Percentiles rank a stretch among this genome's conserved stretches.
Evolutionary conservation across 306 rosid species (phyloP).

Genomic region (Psophocarpus tetragonolobus): DNA sequence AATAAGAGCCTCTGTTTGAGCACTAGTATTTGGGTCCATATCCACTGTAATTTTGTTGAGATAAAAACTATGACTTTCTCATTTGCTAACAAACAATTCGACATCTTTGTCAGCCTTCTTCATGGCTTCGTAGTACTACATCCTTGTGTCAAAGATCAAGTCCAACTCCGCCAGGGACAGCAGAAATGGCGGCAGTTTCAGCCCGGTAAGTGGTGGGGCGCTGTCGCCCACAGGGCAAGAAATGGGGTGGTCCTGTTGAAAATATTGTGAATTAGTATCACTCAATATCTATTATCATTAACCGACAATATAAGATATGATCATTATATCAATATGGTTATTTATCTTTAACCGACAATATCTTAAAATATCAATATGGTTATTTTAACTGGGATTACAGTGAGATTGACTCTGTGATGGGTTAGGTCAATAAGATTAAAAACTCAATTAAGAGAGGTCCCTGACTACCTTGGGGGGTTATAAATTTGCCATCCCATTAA

Average conservation of each 20-base stretch:
- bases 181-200: slow-evolving; percentile 58
- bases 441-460: too few relatives aligned
- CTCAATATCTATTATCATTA: too few relatives aligned
- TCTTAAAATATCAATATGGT: too few relatives aligned
- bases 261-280: too few relatives aligned
- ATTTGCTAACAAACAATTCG: slow-evolving; percentile 43
- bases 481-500: too few relatives aligned
- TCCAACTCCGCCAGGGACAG: slow-evolving; percentile 64
- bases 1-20: slow-evolving; percentile 41
- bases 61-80: slow-evolving; percentile 60
- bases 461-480: too few relatives aligned
- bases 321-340: too few relatives aligned
- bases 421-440: too few relatives aligned
- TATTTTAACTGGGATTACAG: too few relatives aligned
- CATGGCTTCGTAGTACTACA: slow-evolving; percentile 70
- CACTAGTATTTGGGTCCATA: slow-evolving; percentile 45
- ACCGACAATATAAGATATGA: too few relatives aligned
- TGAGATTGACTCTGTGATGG: too few relatives aligned
- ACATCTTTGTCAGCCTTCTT: slow-evolving; percentile 58
- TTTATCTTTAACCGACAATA: too few relatives aligned
- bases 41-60: slow-evolving; percentile 54
- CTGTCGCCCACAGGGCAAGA: slow-evolving; percentile 61
- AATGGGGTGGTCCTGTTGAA: slow-evolving; percentile 69
- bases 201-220: slow-evolving; percentile 38
- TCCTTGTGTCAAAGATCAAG: slow-evolving; percentile 52